Conservation (phyloP, 495 filamentous ascomycete species). For the Aspergillus kassunensis region DNA sequence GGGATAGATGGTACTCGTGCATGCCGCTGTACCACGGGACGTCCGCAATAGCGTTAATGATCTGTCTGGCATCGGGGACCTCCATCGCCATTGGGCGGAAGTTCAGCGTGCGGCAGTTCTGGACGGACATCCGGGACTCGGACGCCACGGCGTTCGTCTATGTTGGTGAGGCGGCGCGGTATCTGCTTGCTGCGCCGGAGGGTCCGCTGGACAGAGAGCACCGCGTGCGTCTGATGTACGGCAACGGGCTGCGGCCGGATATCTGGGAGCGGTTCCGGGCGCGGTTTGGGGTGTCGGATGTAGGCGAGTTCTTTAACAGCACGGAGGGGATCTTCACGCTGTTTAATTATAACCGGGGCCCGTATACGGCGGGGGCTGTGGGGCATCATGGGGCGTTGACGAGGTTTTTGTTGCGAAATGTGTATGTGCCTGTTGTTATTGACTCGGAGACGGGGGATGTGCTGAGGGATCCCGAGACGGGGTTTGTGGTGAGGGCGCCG, state of each 20-base stretch:
- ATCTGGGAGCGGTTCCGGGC: slow-evolving; percentile 69
- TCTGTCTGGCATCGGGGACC: slow-evolving; percentile 51
- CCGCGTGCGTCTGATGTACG: slow-evolving; percentile 62
- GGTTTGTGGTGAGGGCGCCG: slow-evolving; percentile 57
- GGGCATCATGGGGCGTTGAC: slow-evolving; percentile 67
- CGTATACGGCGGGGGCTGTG: slow-evolving; percentile 58
- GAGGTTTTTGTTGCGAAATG: slow-evolving; percentile 46
- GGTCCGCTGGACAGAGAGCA: slow-evolving; percentile 62
- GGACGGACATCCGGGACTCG: slow-evolving; percentile 67
- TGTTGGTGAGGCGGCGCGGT: slow-evolving; percentile 78
- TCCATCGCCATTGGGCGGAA: slow-evolving; percentile 64
- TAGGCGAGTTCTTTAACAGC: slow-evolving; percentile 64
- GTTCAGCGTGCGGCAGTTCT: slow-evolving; percentile 70
- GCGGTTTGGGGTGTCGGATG: slow-evolving; percentile 55
- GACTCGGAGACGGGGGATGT: slow-evolving; percentile 65
- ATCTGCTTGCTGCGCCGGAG: slow-evolving; percentile 66
- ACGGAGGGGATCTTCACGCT: slow-evolving; percentile 60
- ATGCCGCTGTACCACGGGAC: slow-evolving; percentile 86
- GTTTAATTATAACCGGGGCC: slow-evolving; percentile 54
- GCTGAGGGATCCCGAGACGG: slow-evolving; percentile 58
- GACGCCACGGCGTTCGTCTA: slow-evolving; percentile 70
- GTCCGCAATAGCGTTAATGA: slow-evolving; percentile 53
- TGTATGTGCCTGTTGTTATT: slow-evolving; percentile 62
- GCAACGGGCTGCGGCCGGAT: slow-evolving; percentile 75
- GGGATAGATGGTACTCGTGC: slow-evolving; percentile 67